Evolutionary conservation across 208 protist species (phyloP), one percentile per base, ranked within the genome.

Genomic region (Trypanosoma cruzi): DNA sequence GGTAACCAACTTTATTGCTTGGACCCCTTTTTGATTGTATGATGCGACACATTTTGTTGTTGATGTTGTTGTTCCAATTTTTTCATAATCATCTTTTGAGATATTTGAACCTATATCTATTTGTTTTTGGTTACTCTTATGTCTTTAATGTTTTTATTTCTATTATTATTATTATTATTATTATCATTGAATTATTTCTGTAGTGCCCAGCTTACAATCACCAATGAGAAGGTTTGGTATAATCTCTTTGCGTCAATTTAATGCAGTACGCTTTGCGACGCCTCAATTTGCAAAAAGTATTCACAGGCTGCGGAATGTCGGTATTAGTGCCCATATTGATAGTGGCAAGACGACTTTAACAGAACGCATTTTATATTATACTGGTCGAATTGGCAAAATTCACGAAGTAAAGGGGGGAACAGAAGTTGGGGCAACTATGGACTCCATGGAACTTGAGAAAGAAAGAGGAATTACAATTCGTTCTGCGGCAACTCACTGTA

Each of bases 381-480:
- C 93, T 20, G 98, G 98, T 36, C 85, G 96, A 46, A 99, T 99
- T 64, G 77, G 82, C 16, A 94, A 93, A 42, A 99, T 99, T 66
- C 98, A 99, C 75, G 98, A 99, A 74, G 98, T 99, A 42, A 96
- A 96, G 53, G 98, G 98, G 26, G 96, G 96, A 81, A 98, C 99
- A 64, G 98, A 98, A 75, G 97, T 99, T 20, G 98, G 98, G 37
- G 98, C 99, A 10, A 99, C 97, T 61, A 99, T 99, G 98, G 98
- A 99, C 80, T 98, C 85, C 11, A 99, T 99, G 98, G 97, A 99
- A 64, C 86, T 99, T 32, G 98, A 99, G 79, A 93, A 98, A 64
- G 98, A 99, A 87, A 98, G 99, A 64, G 99, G 98, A 50, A 99
- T 99, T 75, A 99, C 99, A 48, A 99, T 99, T 79, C 93, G 98